phyloP scores from a whole-genome alignment of 2,329 filamentous ascomycete genomes.

The Biscogniauxia sp. region DNA sequence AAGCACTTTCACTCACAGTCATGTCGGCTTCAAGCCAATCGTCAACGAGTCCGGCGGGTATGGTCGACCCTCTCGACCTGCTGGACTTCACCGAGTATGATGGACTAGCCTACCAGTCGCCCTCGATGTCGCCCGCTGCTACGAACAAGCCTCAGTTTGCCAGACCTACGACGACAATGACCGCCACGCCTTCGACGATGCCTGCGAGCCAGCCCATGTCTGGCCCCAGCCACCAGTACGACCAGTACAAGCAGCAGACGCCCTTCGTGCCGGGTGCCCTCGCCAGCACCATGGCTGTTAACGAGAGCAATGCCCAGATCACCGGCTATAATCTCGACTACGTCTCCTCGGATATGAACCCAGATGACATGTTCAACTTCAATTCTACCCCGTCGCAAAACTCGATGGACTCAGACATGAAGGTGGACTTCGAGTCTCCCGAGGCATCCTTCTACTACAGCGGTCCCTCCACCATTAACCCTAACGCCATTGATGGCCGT shows the following conservation, averaged over 20 bases:
- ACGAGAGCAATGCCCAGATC: conserved; percentile 56
- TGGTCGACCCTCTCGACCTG: conserved; percentile 54
- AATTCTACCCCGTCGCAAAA: conserved; percentile 63
- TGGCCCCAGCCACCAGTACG: conserved; percentile 91
- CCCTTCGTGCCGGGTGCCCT: conserved; percentile 84
- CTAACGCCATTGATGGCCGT: conserved; percentile 65
- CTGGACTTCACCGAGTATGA: conserved; percentile 65
- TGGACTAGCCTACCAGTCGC: conserved; percentile 57
- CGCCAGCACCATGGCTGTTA: conserved; percentile 75
- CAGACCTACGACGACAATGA: conserved; percentile 50
- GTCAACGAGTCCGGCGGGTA: conserved; percentile 22
- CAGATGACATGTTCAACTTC: conserved; percentile 69
- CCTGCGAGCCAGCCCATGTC: conserved; percentile 60
- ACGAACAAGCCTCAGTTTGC: conserved; percentile 54
- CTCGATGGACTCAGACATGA: conserved; percentile 65
- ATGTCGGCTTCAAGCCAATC: conserved; percentile 23
- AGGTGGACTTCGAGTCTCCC: conserved; percentile 61
- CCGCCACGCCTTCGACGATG: conserved; percentile 53
- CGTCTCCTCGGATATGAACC: conserved; percentile 55
- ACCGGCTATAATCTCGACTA: conserved; percentile 54
- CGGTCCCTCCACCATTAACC: conserved; percentile 58
- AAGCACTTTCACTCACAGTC: background rate
- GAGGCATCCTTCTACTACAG: conserved; percentile 66
- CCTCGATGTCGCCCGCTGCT: conserved; percentile 55
- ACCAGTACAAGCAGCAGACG: conserved; percentile 92